Conservation (phyloP, 2,329 filamentous ascomycete genomes). For the Fusarium stilboides region DNA sequence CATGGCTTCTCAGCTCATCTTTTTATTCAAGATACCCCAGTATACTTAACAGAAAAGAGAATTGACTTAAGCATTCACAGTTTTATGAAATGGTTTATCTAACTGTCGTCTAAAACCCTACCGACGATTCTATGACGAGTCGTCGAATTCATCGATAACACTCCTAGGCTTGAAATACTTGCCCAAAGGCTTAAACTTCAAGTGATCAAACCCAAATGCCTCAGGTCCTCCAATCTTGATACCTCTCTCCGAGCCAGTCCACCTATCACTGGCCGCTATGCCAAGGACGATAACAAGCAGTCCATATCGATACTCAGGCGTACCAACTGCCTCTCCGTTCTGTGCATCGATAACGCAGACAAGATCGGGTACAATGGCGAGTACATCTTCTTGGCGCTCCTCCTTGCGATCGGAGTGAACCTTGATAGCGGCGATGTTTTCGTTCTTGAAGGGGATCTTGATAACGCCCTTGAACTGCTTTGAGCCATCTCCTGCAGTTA, state of each 20-base stretch:
- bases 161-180: conserved; percentile 65
- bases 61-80: too few relatives aligned
- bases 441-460: conserved; percentile 81
- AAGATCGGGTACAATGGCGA: conserved; percentile 71
- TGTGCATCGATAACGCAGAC: conserved; percentile 70
- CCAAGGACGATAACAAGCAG: conserved; percentile 66
- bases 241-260: conserved; percentile 62
- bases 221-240: conserved; percentile 66
- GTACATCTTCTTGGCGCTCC: conserved; percentile 60
- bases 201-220: conserved; percentile 63
- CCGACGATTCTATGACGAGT: conserved; percentile 3
- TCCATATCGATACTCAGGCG: conserved; percentile 70
- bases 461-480: conserved; percentile 62
- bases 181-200: conserved; percentile 65
- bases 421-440: conserved; percentile 75
- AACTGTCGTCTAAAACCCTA: too few relatives aligned
- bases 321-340: conserved; percentile 70
- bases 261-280: conserved; percentile 61
- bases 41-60: too few relatives aligned
- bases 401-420: conserved; percentile 51
- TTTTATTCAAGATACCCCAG: too few relatives aligned
- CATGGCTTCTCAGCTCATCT: too few relatives aligned
- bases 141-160: conserved; percentile 67
- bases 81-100: too few relatives aligned
- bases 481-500: background rate